Conservation (phyloP, 768 basidiomycete genomes). For the Cystofilobasidium capitatum region DNA sequence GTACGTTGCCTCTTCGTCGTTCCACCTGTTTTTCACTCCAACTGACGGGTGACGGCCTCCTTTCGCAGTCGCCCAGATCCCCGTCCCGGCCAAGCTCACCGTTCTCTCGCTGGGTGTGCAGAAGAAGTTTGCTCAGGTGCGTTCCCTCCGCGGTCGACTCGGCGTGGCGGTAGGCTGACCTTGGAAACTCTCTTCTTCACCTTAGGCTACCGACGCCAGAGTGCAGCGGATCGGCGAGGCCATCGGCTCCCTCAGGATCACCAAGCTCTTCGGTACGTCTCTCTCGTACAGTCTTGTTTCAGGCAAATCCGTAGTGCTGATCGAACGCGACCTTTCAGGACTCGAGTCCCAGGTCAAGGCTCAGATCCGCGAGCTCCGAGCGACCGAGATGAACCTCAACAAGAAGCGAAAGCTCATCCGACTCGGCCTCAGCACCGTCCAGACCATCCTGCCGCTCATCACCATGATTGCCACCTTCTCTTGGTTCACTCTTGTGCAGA, state of each 20-base stretch:
- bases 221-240: slow-evolving; percentile 55
- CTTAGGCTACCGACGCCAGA: slow-evolving; percentile 49
- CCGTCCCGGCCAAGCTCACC: slow-evolving; percentile 49
- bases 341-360: slow-evolving; percentile 47
- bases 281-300: not conserved
- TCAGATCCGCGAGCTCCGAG: slow-evolving; percentile 39
- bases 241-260: slow-evolving; percentile 48
- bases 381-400: not conserved
- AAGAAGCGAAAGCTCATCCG: slow-evolving; percentile 50
- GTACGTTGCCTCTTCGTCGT: not conserved
- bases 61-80: slow-evolving; percentile 44
- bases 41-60: not conserved
- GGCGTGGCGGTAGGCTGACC: not conserved
- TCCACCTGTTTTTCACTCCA: not conserved
- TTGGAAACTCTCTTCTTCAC: not conserved
- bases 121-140: slow-evolving; percentile 41
- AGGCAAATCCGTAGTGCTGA: not conserved
- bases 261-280: slow-evolving; percentile 54
- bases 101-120: slow-evolving; percentile 46
- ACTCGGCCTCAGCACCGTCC: slow-evolving; percentile 45
- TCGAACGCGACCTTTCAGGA: slow-evolving; percentile 4
- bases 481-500: slow-evolving; percentile 11
- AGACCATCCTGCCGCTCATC: slow-evolving; percentile 51
- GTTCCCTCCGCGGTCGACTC: slow-evolving; percentile 3
- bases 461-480: slow-evolving; percentile 49